Base-by-base conservation (phyloP, 139 green algal species). In the Coelastrella sp. region DNA sequence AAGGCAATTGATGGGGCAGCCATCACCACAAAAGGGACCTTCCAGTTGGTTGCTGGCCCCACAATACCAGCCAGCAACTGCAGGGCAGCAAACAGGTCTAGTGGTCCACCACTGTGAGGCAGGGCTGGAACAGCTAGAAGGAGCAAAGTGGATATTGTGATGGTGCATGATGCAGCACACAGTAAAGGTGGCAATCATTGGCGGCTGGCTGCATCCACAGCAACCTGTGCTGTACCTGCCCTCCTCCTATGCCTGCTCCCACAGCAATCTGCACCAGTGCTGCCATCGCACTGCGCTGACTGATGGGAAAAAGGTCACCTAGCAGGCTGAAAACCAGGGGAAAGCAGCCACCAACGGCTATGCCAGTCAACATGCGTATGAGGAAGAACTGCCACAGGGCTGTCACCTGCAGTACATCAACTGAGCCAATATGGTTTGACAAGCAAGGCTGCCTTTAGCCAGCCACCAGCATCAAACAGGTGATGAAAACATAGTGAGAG, bases 11-110 rank as follows among this genome's bases (percentile, higher is more conserved):
- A 82, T 0, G 96, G 96, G 0, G 94, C 70, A 0, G 95, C 93
- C 17, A 98, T 93, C 27, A 98, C 92, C 7, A 97, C 92, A 92
- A 98, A 99, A 0, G 97, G 97, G 87, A 96, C 90, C 4, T 96
- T 93, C 97, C 97, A 99, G 82, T 96, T 95, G 11, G 94, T 91
- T 24, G 90, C 87, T 14, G 94, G 91, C n/a, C 95, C 96, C 12
- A 96, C 78, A 78, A 94, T 93, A 10, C 93, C 96, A 25, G 94
- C 90, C 0, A 97, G 73, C 65, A 92, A 58, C 93, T 93, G 92
- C 19, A 25, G 35, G 79, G 74, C 74, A 81, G 25, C 24, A 81
- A 4, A 78, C 70, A 73, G 15, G 65, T 73, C 14, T 6, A 73
- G 65, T 73, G 3, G 35, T 49, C 35, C 35, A 49, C 35, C 35